Percentiles rank a stretch among this genome's conserved stretches.
These are phyloP conservation scores for Scleroderma bovista DNA, from an alignment of 768 basidiomycete genomes.

Conservation along the genomic window DNA sequence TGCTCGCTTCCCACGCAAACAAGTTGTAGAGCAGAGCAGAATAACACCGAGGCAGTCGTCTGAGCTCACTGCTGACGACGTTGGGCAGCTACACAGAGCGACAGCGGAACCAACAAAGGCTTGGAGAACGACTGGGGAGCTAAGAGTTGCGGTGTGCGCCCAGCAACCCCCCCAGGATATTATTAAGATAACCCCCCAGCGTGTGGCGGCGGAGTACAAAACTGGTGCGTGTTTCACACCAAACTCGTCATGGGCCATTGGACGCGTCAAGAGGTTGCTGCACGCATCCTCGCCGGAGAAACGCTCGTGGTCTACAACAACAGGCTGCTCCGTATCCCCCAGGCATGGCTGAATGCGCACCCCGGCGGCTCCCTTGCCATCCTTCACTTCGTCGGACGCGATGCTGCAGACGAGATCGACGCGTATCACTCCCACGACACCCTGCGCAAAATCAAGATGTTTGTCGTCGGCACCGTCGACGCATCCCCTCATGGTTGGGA, in stretches of 20 bases:
- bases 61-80: too few relatives aligned
- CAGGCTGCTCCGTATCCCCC: slow-evolving; percentile 59
- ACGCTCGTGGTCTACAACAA: slow-evolving; percentile 67
- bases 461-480: slow-evolving; percentile 66
- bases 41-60: neutral
- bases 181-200: slow-evolving; percentile 2
- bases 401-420: slow-evolving; percentile 91
- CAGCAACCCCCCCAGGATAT: too few relatives aligned
- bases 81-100: too few relatives aligned
- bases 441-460: slow-evolving; percentile 33
- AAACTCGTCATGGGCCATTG: slow-evolving; percentile 27
- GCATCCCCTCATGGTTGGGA: slow-evolving; percentile 50
- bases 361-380: slow-evolving; percentile 88
- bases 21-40: neutral
- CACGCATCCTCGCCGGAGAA: slow-evolving; percentile 70
- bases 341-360: slow-evolving; percentile 76
- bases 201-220: slow-evolving; percentile 19
- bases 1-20: slow-evolving; percentile 23
- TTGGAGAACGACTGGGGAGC: too few relatives aligned
- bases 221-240: slow-evolving; percentile 22
- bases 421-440: slow-evolving; percentile 70
- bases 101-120: too few relatives aligned
- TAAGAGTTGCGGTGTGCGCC: too few relatives aligned
- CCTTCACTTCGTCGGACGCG: slow-evolving; percentile 92
- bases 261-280: slow-evolving; percentile 55